Evolutionary conservation across 257 asterid species (phyloP).

Genomic region (Plantago elongata): DNA sequence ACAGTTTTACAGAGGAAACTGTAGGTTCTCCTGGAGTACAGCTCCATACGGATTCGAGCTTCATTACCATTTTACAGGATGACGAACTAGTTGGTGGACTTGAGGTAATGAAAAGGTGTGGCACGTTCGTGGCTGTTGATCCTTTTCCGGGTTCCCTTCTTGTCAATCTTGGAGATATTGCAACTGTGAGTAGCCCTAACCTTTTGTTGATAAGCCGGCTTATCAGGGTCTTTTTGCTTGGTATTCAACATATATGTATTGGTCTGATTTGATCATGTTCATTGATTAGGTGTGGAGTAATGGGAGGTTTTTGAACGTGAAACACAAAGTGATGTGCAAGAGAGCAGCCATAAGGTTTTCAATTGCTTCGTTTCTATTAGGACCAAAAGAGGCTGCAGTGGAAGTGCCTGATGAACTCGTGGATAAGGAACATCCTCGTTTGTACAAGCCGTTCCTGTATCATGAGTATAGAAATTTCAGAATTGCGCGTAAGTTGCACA

Average conservation of each 20-base stretch:
- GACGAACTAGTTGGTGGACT: slow-evolving; percentile 66
- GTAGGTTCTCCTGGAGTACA: slow-evolving; percentile 52
- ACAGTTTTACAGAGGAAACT: slow-evolving; percentile 42
- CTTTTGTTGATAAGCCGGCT: no score
- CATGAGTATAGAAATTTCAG: slow-evolving; percentile 31
- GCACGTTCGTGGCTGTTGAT: slow-evolving; percentile 44
- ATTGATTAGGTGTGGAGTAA: slow-evolving; percentile 53
- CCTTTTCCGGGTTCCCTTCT: slow-evolving; percentile 58
- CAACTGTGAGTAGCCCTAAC: slow-evolving; percentile 32
- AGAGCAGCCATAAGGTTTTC: slow-evolving; percentile 38
- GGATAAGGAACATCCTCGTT: slow-evolving; percentile 37
- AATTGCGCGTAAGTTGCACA: slow-evolving; percentile 18
- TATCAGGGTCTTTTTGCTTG: no score
- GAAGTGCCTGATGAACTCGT: slow-evolving; percentile 37
- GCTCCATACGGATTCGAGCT: slow-evolving; percentile 64
- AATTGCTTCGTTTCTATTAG: slow-evolving; percentile 44
- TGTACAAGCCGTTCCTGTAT: slow-evolving; percentile 39
- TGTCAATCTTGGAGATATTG: slow-evolving; percentile 65
- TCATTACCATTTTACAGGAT: slow-evolving; percentile 64
- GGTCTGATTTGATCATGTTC: neutral
- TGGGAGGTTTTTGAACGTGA: slow-evolving; percentile 59
- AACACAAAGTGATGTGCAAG: slow-evolving; percentile 53
- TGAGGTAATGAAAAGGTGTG: slow-evolving; percentile 49
- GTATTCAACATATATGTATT: no score
- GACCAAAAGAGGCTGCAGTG: slow-evolving; percentile 36